phyloP scores from a whole-genome alignment of 345 rosid species.

The Gossypium anomalum region DNA sequence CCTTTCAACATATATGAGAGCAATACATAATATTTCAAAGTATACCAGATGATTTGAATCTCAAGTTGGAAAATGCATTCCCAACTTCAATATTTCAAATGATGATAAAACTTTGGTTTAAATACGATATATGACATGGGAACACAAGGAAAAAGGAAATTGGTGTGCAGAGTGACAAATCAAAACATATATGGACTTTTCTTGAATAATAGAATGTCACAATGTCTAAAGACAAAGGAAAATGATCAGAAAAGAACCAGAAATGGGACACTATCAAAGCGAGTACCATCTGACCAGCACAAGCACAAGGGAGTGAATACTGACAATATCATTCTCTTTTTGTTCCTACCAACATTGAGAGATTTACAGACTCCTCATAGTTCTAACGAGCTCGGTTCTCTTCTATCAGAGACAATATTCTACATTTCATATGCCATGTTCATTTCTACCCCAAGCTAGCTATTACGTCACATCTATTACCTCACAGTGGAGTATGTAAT shows the following conservation, averaged over 20 bases:
- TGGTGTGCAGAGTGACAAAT: not conserved
- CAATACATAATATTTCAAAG: not conserved
- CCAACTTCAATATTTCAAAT: not conserved
- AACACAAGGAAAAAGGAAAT: not conserved
- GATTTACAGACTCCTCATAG: not conserved
- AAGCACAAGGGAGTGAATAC: not conserved
- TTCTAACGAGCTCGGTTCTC: not conserved
- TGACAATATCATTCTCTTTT: not conserved
- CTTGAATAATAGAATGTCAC: not conserved
- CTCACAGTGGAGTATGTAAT: conserved; percentile 64
- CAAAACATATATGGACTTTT: not conserved
- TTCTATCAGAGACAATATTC: not conserved
- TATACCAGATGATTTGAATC: not conserved
- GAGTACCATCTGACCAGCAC: conserved; percentile 8
- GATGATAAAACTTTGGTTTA: not conserved
- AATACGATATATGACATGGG: not conserved
- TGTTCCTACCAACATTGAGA: not conserved
- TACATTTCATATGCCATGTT: not conserved
- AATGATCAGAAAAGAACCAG: not conserved
- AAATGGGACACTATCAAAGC: not conserved
- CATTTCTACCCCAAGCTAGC: conserved; percentile 7
- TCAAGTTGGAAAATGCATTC: not conserved
- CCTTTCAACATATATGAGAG: not conserved
- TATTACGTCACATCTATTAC: conserved; percentile 30
- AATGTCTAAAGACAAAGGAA: not conserved